phyloP scores from a whole-genome alignment of 371 early-diverging fungal species.

The Mucor racemosus region DNA sequence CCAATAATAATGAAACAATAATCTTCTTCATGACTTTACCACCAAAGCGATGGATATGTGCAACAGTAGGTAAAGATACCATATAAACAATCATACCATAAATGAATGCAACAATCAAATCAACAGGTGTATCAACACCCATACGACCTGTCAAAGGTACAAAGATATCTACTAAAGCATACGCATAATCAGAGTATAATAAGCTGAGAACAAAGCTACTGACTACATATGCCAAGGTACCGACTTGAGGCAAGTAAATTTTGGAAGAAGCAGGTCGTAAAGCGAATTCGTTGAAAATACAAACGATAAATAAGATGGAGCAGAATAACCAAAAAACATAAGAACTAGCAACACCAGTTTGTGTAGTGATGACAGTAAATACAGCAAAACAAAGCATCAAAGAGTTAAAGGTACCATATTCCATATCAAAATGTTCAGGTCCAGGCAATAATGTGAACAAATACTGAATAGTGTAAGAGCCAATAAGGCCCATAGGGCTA shows the following conservation, averaged over 20 bases:
- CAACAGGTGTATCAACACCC: conserved; percentile 72
- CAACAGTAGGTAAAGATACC: conserved; percentile 54
- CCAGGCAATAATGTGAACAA: conserved; percentile 35
- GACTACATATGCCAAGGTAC: conserved; percentile 47
- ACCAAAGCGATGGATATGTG: conserved; percentile 64
- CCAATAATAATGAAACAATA: conserved; percentile 37
- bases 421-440: conserved; percentile 48
- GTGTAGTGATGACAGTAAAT: conserved; percentile 45
- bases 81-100: conserved; percentile 62
- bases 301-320: conserved; percentile 27
- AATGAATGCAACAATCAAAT: conserved; percentile 67
- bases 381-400: conserved; percentile 40
- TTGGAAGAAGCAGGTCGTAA: conserved; percentile 31
- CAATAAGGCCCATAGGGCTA: conserved; percentile 54
- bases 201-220: conserved; percentile 44
- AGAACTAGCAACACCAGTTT: conserved; percentile 55
- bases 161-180: conserved; percentile 66
- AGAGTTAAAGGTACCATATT: conserved; percentile 46
- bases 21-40: conserved; percentile 40
- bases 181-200: conserved; percentile 53
- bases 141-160: conserved; percentile 79
- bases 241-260: conserved; percentile 33
- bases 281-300: conserved; percentile 37
- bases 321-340: conserved; percentile 55
- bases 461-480: conserved; percentile 56